Percentiles rank a stretch among this genome's conserved stretches.
Evolutionary conservation across 768 basidiomycete genomes (phyloP).

Genomic region (Thelephora aurantiotincta): DNA sequence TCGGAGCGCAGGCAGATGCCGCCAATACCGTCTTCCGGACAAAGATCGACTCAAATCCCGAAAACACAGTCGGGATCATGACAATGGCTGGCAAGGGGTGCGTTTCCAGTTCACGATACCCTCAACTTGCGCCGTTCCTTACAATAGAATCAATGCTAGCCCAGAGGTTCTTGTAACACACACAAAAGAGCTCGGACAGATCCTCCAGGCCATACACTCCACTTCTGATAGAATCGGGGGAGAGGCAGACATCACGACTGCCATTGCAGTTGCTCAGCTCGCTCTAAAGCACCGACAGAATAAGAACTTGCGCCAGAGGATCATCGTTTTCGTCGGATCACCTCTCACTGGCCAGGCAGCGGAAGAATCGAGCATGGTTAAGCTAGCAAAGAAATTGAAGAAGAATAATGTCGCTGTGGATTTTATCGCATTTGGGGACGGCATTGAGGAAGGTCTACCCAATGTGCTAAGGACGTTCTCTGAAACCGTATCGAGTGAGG

Average conservation of each 20-base stretch:
- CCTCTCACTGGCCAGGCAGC: constrained; percentile 61
- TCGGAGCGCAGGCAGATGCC: constrained; percentile 85
- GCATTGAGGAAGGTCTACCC: constrained; percentile 60
- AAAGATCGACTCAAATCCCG: constrained; percentile 92
- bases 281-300: constrained; percentile 96
- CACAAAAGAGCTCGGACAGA: constrained; percentile 88
- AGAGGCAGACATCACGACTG: constrained; percentile 73
- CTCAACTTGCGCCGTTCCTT: background rate
- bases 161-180: constrained; percentile 95
- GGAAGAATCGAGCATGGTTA: constrained; percentile 69
- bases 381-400: constrained; percentile 93
- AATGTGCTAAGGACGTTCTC: constrained; percentile 70
- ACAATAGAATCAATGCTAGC: constrained; percentile 22
- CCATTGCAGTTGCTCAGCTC: constrained; percentile 87
- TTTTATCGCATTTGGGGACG: constrained; percentile 82
- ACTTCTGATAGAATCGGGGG: constrained; percentile 67
- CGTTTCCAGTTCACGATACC: constrained; percentile 12
- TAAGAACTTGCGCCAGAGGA: constrained; percentile 93
- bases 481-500: constrained; percentile 64
- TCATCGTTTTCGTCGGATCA: constrained; percentile 88
- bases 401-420: constrained; percentile 99
- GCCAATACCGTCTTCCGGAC: constrained; percentile 82
- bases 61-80: constrained; percentile 96
- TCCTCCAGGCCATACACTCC: constrained; percentile 65
- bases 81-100: constrained; percentile 96